These are phyloP conservation scores for Myxozyma melibiosi DNA, from an alignment of 805 yeast species.

Conservation along the genomic window DNA sequence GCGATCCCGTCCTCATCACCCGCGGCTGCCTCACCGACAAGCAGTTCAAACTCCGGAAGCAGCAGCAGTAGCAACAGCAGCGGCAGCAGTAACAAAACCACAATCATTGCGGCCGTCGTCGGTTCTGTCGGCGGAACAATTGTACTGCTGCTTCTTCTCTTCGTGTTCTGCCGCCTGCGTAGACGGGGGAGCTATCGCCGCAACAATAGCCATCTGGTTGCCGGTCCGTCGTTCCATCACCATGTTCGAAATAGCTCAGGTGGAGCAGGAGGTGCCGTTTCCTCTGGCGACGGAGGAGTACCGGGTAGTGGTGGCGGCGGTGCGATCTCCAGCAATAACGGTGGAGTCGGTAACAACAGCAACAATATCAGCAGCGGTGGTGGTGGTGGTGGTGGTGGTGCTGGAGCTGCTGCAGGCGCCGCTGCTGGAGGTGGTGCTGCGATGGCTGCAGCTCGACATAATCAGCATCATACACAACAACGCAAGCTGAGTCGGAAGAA, in stretches of 20 bases:
- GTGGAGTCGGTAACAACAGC: too few relatives aligned
- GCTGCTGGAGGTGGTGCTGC: not conserved
- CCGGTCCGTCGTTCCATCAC: not conserved
- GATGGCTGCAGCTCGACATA: not conserved
- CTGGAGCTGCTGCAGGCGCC: not conserved
- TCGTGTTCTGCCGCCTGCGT: slow-evolving; percentile 9
- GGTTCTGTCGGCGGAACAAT: slow-evolving; percentile 23
- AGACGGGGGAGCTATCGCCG: slow-evolving; percentile 4
- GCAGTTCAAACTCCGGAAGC: not conserved
- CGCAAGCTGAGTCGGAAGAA: slow-evolving; percentile 9
- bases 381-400: not conserved
- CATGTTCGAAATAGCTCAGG: too few relatives aligned
- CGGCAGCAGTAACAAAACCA: slow-evolving; percentile 5
- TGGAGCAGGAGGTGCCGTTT: too few relatives aligned
- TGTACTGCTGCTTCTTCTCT: slow-evolving; percentile 6
- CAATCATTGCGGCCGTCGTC: slow-evolving; percentile 27
- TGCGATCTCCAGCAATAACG: too few relatives aligned
- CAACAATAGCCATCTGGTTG: not conserved
- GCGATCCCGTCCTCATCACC: slow-evolving; percentile 1
- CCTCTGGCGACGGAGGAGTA: too few relatives aligned
- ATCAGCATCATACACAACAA: not conserved
- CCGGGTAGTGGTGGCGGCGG: too few relatives aligned
- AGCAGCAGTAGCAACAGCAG: not conserved
- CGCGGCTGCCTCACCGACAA: not conserved
- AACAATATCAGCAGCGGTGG: not conserved